Evolutionary conservation across 2,329 filamentous ascomycete species (phyloP), one percentile per base, ranked within the genome.

Genomic region (Pseudocercospora musae): DNA sequence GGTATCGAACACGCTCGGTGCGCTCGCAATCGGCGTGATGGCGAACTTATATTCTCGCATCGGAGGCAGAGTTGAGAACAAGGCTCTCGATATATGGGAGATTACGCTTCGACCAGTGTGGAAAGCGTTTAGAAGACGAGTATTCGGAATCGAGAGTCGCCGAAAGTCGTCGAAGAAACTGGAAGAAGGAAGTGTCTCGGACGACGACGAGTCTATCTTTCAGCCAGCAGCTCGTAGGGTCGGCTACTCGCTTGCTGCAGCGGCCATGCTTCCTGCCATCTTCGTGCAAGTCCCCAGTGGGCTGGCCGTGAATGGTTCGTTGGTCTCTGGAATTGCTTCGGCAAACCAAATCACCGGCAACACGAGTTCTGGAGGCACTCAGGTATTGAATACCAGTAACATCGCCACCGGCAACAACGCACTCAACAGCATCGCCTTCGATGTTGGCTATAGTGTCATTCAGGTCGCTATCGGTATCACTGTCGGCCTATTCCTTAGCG

Each of bases 181-280:
- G 42, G 74, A 76, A 59, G 71, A 73, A 54, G 72, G 71, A 57
- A 63, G 57, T 42, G 54, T 54, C 29, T 58, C 59, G 20, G 59
- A 64, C 46, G 73, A 73, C 25, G 62, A 54, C n/a, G 71, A 71
- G 18, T 72, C 69, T 23, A 53, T 69, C n/a, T 72, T 70, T 58
- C 63, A 71, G 46, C 65, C 72, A 11, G 76, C 65, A 71, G 77
- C n/a, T 3, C 75, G 81, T 6, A 76, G 80, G 6, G 78, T 86
- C 5, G 87, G 89, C 11, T 92, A 93, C 73, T 90, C 89, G 1
- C 84, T 96, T 2, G 92, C 92, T 0, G 92, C 92, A 0, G 91
- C 91, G 0, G 89, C 90, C 1, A 91, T 96, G 82, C 79, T 96
- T 9, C 92, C 92, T 0, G 92, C 89, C 4, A 96, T 96, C 66